Conservation (phyloP, 1,284 basidiomycete genomes). For the Microbotryomycetes sp. region DNA sequence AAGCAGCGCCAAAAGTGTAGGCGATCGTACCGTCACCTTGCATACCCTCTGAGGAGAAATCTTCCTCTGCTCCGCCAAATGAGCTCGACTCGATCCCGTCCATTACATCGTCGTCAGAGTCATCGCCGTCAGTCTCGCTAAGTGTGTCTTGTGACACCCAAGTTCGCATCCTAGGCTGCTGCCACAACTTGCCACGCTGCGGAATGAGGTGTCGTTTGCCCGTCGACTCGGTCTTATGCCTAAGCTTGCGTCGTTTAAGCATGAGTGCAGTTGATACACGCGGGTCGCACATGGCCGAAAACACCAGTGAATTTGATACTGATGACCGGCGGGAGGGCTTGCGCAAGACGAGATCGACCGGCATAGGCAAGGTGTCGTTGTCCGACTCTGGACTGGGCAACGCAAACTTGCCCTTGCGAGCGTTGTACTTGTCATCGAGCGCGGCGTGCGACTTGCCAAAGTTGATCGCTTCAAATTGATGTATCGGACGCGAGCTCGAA, state of each 20-base stretch:
- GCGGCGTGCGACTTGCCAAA: slow-evolving; percentile 56
- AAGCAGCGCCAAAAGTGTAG: slow-evolving; percentile 3
- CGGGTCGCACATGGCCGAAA: slow-evolving; percentile 21
- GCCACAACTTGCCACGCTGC: too few relatives aligned
- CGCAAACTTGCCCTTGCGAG: slow-evolving; percentile 57
- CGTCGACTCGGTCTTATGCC: neutral
- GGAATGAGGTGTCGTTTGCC: neutral
- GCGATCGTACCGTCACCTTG: neutral
- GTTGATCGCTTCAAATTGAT: slow-evolving; percentile 57
- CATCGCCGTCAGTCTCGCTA: slow-evolving; percentile 9
- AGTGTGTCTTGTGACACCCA: neutral
- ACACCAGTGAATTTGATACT: slow-evolving; percentile 7
- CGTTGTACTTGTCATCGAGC: slow-evolving; percentile 61
- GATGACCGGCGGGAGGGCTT: neutral
- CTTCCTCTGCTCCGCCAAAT: neutral
- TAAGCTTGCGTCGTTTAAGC: neutral
- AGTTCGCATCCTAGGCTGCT: neutral
- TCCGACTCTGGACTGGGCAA: slow-evolving; percentile 50
- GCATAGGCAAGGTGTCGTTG: neutral
- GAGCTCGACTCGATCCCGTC: neutral
- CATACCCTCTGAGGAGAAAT: neutral
- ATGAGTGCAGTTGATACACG: slow-evolving; percentile 9
- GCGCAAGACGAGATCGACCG: neutral
- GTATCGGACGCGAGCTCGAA: neutral
- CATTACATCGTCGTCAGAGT: slow-evolving; percentile 8